Evolutionary conservation across 805 yeast genomes (phyloP), one percentile per base, ranked within the genome.

Genomic region (Myxozyma nipponensis): DNA sequence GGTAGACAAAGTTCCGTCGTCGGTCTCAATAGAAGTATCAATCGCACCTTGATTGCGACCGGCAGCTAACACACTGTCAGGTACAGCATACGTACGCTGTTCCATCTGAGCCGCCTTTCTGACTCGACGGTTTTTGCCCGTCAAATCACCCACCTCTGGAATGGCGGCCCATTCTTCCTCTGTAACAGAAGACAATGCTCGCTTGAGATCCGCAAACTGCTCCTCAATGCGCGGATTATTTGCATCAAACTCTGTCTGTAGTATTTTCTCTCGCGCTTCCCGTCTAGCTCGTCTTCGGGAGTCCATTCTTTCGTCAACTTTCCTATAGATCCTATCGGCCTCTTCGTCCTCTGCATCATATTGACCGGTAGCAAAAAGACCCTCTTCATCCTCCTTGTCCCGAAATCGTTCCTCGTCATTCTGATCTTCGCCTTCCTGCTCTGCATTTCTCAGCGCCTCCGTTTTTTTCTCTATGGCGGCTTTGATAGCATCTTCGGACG

Each of bases 81-180:
- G 93, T 1, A 85, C 86, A 7, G 95, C 88, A 64, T 88, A 91
- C 38, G 77, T 79, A 52, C 96, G 70, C 56, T 82, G 81, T 50
- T 78, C 78, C 58, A 72, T 75, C 38, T 54, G 58, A 42, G 78
- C 77, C 47, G 81, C 73, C 39, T 80, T 66, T 47, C 96, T 71
- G 43, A 77, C 70, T 49, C 98, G 70, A 59, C 89, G 87, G 66
- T 88, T 88, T 50, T 79, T 73, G 61, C 81, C 76, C 0, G 98
- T 93, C 61, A 86, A 71, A 66, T 91, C 98, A 1, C 88, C 85
- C 1, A 87, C 93, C 56, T 88, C 96, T 0, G 98, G 98, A 2
- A 91, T 63, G 53, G 72, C 75, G 3, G 77, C 74, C 98, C 98
- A 91, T 61, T 90, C 83, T 2, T 79, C 84, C 19, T 72, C 77